Conservation (phyloP, 108 stramenopile genomes). For the Conticribra weissflogii region DNA sequence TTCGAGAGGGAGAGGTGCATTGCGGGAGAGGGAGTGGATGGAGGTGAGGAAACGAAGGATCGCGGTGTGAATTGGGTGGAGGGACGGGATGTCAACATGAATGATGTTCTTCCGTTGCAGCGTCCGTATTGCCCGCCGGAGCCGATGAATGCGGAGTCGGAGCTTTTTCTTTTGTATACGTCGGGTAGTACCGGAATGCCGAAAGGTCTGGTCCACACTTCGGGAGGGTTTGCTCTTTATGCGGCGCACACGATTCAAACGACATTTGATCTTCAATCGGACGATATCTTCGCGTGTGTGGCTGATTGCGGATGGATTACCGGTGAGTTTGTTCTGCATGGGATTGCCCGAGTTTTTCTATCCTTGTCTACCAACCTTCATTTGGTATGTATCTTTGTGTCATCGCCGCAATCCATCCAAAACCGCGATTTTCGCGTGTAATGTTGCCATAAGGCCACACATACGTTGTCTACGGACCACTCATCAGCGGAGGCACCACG, state of each 20-base stretch:
- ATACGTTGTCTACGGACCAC: slow-evolving; percentile 89
- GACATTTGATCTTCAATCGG: slow-evolving; percentile 66
- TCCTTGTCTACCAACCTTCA: no score
- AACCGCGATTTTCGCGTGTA: no score
- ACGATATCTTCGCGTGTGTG: slow-evolving; percentile 87
- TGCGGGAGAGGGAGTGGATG: slow-evolving; percentile 35
- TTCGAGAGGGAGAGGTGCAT: slow-evolving; percentile 69
- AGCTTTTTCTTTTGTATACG: slow-evolving; percentile 87
- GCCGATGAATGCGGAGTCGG: slow-evolving; percentile 91
- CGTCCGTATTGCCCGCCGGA: slow-evolving; percentile 97
- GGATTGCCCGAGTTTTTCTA: no score
- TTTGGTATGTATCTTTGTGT: no score
- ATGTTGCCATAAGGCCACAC: no score
- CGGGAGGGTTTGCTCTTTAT: slow-evolving; percentile 82
- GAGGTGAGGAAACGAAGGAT: slow-evolving; percentile 38
- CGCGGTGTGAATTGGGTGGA: slow-evolving; percentile 35
- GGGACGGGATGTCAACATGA: slow-evolving; percentile 87
- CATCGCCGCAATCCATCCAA: no score
- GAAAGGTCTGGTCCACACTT: slow-evolving; percentile 86
- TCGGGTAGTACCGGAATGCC: slow-evolving; percentile 85
- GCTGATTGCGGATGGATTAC: slow-evolving; percentile 93
- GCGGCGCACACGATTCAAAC: slow-evolving; percentile 71
- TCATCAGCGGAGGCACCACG: slow-evolving; percentile 76
- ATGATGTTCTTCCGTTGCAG: slow-evolving; percentile 76
- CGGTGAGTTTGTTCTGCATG: slow-evolving; percentile 48